Evolutionary conservation across 1,284 basidiomycete species (phyloP), one percentile per base, ranked within the genome.

Genomic region (Melanopsichium pennsylvanicum): DNA sequence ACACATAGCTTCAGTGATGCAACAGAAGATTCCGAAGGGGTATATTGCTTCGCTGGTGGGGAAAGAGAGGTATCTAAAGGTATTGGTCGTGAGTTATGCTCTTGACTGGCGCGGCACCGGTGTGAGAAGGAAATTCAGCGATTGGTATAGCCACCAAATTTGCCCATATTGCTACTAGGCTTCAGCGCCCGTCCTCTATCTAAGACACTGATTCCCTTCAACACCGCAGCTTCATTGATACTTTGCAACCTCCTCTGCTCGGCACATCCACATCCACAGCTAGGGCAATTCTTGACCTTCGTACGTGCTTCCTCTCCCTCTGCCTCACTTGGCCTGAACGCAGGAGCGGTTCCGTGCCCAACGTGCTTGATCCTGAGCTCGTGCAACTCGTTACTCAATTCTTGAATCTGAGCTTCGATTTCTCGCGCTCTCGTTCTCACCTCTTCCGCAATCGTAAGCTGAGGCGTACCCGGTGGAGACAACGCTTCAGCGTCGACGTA

Each of bases 211-310:
- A 72, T 38, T 3, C 72, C 72, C 43, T 72, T 72, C 6, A 74
- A 47, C 36, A 74, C 57, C 9, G 72, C 72, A 10, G 63, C 70
- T 33, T 72, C 72, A 45, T 74, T 74, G 40, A 74, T 54, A 36
- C 66, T 67, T 42, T 74, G 70, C 58, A 66, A 32, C 13, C 72
- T 22, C 1, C 70, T 46, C 51, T 74, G 69, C 38, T 74, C 72
- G 0, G 66, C 70, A 16, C 72, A 74, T 37, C 54, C 52, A 27
- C 72, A 74, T 10, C 72, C 70, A 44, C 72, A 74, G 31, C 29
- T 33, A 4, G 66, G 49, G 23, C 72, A 74, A 11, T 47, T 32
- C 16, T 40, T 46, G 0, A 52, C 38, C 2, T 21, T 32, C 8
- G 21, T 25, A 1, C 50, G 40, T 21, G 46, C 55, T 21, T 50